These are phyloP conservation scores for Mediolabrus comicus DNA, from an alignment of 108 stramenopile species.

Conservation along the genomic window DNA sequence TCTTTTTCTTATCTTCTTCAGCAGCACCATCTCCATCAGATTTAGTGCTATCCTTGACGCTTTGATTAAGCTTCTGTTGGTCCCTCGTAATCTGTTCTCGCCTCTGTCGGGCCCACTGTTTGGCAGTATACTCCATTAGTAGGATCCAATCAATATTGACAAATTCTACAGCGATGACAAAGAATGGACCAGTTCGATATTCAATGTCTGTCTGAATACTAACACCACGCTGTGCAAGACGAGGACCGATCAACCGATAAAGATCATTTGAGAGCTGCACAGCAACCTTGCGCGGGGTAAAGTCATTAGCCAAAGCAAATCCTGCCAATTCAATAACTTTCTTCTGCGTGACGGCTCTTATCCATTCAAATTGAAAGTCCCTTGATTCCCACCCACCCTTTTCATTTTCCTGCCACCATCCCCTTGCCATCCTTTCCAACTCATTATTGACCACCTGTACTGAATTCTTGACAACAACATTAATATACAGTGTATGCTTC, in stretches of 20 bases:
- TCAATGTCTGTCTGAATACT: slow-evolving; percentile 78
- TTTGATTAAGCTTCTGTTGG: slow-evolving; percentile 13
- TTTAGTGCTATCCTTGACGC: slow-evolving; percentile 12
- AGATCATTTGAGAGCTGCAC: slow-evolving; percentile 82
- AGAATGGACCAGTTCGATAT: slow-evolving; percentile 77
- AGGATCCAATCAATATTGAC: slow-evolving; percentile 63
- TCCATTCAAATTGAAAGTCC: slow-evolving; percentile 54
- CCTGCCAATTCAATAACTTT: slow-evolving; percentile 72
- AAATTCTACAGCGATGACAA: slow-evolving; percentile 78
- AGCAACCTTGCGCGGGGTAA: slow-evolving; percentile 63
- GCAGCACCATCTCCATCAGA: not conserved
- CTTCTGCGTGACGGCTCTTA: slow-evolving; percentile 64
- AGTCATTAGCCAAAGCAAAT: slow-evolving; percentile 69
- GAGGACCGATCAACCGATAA: slow-evolving; percentile 68
- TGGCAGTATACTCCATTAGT: slow-evolving; percentile 55
- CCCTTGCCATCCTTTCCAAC: slow-evolving; percentile 68
- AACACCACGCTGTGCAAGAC: slow-evolving; percentile 67
- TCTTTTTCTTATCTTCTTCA: slow-evolving; percentile 16
- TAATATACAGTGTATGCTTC: slow-evolving; percentile 64
- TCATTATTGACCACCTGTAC: slow-evolving; percentile 74
- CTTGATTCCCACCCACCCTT: slow-evolving; percentile 5
- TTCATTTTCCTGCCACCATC: slow-evolving; percentile 63
- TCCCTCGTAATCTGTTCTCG: slow-evolving; percentile 35
- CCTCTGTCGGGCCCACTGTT: slow-evolving; percentile 31
- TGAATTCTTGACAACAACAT: slow-evolving; percentile 80